These are phyloP conservation scores for Xerocomellus intermedius DNA, from an alignment of 768 basidiomycete genomes.

Conservation along the genomic window DNA sequence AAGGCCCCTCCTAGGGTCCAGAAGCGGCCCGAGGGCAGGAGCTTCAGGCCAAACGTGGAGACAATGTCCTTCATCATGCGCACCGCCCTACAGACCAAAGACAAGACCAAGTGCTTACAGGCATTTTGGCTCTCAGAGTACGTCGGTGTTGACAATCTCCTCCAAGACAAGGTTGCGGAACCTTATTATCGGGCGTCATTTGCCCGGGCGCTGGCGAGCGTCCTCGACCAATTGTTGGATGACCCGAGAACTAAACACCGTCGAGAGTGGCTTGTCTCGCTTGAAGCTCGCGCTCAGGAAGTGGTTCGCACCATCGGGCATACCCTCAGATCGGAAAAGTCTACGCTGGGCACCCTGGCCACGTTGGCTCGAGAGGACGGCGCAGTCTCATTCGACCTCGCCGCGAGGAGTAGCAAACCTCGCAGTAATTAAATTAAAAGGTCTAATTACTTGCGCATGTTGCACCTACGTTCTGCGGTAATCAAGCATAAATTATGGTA, in stretches of 20 bases:
- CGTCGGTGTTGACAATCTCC: constrained; percentile 41
- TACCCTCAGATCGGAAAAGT: constrained; percentile 19
- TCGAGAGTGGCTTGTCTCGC: constrained; percentile 18
- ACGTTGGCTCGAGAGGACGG: constrained; percentile 27
- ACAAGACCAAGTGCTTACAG: constrained; percentile 54
- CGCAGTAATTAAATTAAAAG: constrained; percentile 22
- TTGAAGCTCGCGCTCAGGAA: constrained; percentile 20
- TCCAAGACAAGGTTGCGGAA: constrained; percentile 23
- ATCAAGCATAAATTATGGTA: constrained; percentile 5
- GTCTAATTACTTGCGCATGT: constrained; percentile 3
- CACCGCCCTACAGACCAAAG: constrained; percentile 52
- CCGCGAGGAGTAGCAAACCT: constrained; percentile 27
- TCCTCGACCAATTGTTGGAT: constrained; percentile 36
- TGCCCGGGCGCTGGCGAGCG: constrained; percentile 42
- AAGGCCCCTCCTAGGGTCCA: constrained; percentile 39
- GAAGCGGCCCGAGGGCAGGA: constrained; percentile 42
- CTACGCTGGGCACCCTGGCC: constrained; percentile 25
- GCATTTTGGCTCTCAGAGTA: constrained; percentile 56
- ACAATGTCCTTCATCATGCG: constrained; percentile 57
- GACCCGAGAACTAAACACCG: constrained; percentile 18
- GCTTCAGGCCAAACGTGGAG: constrained; percentile 48
- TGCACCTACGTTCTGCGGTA: not conserved
- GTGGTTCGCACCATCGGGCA: constrained; percentile 13
- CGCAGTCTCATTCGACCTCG: constrained; percentile 31
- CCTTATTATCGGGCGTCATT: constrained; percentile 49